These are phyloP conservation scores for Coemansia sp. DNA, from an alignment of 192 early-diverging fungal species.

Conservation along the genomic window DNA sequence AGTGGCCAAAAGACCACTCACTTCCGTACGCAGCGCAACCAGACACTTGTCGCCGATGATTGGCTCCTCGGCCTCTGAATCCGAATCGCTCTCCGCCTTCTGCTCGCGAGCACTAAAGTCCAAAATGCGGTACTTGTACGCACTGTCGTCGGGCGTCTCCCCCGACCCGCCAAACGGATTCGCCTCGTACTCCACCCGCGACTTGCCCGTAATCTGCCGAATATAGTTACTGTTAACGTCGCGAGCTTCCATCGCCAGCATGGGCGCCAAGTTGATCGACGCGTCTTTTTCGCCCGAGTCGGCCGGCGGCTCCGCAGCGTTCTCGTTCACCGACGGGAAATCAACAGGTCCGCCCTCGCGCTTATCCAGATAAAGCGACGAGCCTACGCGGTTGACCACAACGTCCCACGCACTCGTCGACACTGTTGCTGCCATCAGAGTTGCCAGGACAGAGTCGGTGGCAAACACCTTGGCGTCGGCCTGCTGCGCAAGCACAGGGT, in stretches of 20 bases:
- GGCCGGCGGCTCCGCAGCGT: constrained; percentile 85
- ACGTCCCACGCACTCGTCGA: constrained; percentile 96
- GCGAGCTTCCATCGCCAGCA: constrained; percentile 85
- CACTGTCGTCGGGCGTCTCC: constrained; percentile 60
- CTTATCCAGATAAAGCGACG: constrained; percentile 90
- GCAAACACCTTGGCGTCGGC: constrained; percentile 73
- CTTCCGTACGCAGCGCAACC: constrained; percentile 84
- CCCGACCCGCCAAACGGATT: constrained; percentile 37
- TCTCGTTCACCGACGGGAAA: constrained; percentile 93
- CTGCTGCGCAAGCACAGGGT: constrained; percentile 67
- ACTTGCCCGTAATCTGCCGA: constrained; percentile 67
- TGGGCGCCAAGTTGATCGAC: constrained; percentile 78
- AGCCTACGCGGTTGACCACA: constrained; percentile 79
- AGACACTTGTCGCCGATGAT: constrained; percentile 52
- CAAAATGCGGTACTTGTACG: constrained; percentile 89
- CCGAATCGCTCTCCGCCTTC: constrained; percentile 4
- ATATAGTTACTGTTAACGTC: constrained; percentile 83
- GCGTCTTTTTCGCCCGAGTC: constrained; percentile 82
- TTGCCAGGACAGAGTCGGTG: constrained; percentile 85
- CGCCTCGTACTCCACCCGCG: constrained; percentile 60
- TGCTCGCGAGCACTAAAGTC: constrained; percentile 59
- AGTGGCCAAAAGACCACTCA: constrained; percentile 76
- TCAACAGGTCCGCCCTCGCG: constrained; percentile 79
- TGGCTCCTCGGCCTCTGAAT: constrained; percentile 57
- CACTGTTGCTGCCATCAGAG: constrained; percentile 89